A percentile compares a stretch with the other conserved stretches of the same genome.
These are phyloP conservation scores for Acidiella bohemica DNA, from an alignment of 495 filamentous ascomycete species.

Conservation along the genomic window DNA sequence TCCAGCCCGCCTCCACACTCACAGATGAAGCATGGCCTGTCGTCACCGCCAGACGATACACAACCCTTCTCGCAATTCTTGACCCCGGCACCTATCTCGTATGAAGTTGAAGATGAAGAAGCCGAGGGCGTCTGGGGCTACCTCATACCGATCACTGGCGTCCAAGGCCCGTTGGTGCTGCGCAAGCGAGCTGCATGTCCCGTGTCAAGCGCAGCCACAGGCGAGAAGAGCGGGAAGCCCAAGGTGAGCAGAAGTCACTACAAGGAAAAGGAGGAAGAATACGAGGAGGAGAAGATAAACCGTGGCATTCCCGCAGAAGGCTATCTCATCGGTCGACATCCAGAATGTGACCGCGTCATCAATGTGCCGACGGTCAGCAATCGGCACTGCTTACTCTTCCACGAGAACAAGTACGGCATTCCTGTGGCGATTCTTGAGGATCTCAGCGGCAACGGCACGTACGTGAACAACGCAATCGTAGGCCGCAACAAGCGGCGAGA, in stretches of 20 bases:
- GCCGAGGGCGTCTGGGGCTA: constrained; percentile 95
- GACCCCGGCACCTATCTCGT: constrained; percentile 57
- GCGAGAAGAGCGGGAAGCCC: constrained; percentile 30
- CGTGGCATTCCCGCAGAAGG: constrained; percentile 56
- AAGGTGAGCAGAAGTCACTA: constrained; percentile 23
- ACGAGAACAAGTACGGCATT: constrained; percentile 70
- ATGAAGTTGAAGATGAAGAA: constrained; percentile 73
- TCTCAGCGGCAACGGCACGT: constrained; percentile 91
- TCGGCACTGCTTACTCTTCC: constrained; percentile 80
- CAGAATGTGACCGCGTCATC: constrained; percentile 78
- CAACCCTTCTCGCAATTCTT: constrained; percentile 66
- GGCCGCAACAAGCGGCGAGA: constrained; percentile 85
- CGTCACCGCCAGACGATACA: constrained; percentile 52
- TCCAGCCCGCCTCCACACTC: constrained; percentile 31
- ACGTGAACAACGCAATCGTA: constrained; percentile 80
- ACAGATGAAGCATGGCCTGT: constrained; percentile 39
- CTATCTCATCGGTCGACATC: constrained; percentile 83
- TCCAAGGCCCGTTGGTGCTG: constrained; percentile 59
- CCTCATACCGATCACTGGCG: constrained; percentile 63
- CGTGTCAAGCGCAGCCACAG: constrained; percentile 24
- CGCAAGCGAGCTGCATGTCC: constrained; percentile 55
- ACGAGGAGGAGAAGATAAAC: constrained; percentile 44
- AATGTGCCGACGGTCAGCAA: constrained; percentile 84
- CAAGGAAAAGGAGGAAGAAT: constrained; percentile 42
- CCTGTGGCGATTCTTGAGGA: constrained; percentile 77